Evolutionary conservation across 2,329 filamentous ascomycete species (phyloP).

Genomic region (Cladophialophora yegresii): DNA sequence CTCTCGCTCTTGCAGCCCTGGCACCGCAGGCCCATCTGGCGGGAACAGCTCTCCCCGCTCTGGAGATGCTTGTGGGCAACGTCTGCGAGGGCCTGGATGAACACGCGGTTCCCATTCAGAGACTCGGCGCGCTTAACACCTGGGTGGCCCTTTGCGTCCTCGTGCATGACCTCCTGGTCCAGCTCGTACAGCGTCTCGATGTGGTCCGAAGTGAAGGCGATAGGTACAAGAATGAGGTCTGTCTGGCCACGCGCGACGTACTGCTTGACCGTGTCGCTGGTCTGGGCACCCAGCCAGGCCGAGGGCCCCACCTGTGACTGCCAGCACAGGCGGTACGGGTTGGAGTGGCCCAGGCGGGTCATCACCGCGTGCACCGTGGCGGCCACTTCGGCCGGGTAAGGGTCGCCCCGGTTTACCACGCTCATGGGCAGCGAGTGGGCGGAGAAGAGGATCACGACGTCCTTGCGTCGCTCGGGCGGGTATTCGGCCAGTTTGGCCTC

Average conservation of each 20-base stretch:
- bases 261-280: slow-evolving; percentile 79
- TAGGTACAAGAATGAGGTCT: slow-evolving; percentile 86
- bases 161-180: slow-evolving; percentile 91
- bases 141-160: slow-evolving; percentile 64
- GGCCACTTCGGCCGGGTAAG: slow-evolving; percentile 92
- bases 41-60: slow-evolving; percentile 69
- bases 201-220: slow-evolving; percentile 98
- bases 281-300: slow-evolving; percentile 94
- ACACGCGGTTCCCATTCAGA: slow-evolving; percentile 84
- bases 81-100: slow-evolving; percentile 86
- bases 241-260: slow-evolving; percentile 90
- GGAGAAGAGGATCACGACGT: slow-evolving; percentile 87
- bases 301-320: slow-evolving; percentile 96
- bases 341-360: slow-evolving; percentile 80
- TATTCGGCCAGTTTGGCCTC: slow-evolving; percentile 82
- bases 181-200: slow-evolving; percentile 96
- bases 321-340: slow-evolving; percentile 94
- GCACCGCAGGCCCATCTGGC: slow-evolving; percentile 87
- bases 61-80: slow-evolving; percentile 79
- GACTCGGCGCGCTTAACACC: slow-evolving; percentile 90
- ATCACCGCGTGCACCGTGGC: slow-evolving; percentile 98
- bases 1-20: slow-evolving; percentile 89
- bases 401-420: slow-evolving; percentile 92
- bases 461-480: slow-evolving; percentile 73
- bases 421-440: slow-evolving; percentile 96